Evolutionary conservation across 2,329 filamentous ascomycete genomes (phyloP), one percentile per base, ranked within the genome.

Genomic region (Conoideocrella luteorostrata): DNA sequence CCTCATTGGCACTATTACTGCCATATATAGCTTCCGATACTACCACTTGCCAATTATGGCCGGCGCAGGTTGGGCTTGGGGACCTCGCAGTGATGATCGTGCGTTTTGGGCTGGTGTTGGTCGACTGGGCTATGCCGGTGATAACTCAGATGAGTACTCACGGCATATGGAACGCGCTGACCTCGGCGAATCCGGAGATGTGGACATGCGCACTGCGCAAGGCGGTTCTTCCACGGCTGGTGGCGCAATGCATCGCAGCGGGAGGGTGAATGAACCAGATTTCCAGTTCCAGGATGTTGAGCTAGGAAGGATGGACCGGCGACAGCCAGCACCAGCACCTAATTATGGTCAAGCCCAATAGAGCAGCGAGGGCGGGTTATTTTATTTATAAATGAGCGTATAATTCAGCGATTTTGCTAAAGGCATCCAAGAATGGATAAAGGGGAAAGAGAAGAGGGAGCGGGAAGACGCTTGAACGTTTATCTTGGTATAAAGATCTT

Each of bases 21-120:
- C 86, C 17, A 82, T 82, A 60, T 80, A 91, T 53, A 77, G 82
- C 3, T 95, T 95, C 69, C 75, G 86, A 20, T 88, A 84, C 68
- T 96, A 95, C 59, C 88, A 96, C 59, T 68, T 93, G 9, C 88
- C 89, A 1, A 80, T 95, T 49, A 56, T 52, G 18, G 56, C 59
- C n/a, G 88, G 88, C 6, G 85, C 84, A 2, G 90, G 90, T 12
- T 95, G 89, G 88, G 81, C 87, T 0, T 95, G 89, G 90, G 88
- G 85, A 3, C 82, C 88, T 0, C 75, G 90, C 40, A 86, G 78
- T 55, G 70, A 72, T 34, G 75, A 82, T 43, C 75, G 87, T 48
- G 86, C 88, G 0, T 95, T 90, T 61, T 88, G 84, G 71, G 81
- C 86, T 15, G 86, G 85, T 11, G 74, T 88, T 1, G 86, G 79